phyloP scores from a whole-genome alignment of 2,329 filamentous ascomycete genomes.

The Oidium heveae region DNA sequence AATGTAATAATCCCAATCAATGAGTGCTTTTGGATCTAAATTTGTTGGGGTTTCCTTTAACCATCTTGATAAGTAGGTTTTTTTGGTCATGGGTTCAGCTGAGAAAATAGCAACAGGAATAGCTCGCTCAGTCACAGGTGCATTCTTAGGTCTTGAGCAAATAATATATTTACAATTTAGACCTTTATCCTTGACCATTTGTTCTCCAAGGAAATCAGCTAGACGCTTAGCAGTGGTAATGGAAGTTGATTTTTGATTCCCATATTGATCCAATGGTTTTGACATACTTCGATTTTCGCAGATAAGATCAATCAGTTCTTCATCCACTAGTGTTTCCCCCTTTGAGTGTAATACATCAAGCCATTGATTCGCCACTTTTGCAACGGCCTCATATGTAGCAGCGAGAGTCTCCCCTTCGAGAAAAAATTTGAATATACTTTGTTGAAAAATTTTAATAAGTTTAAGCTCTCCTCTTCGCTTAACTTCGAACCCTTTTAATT shows the following conservation, averaged over 20 bases:
- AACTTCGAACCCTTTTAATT: constrained; percentile 91
- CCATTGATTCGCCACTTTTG: constrained; percentile 89
- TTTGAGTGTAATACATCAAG: constrained; percentile 80
- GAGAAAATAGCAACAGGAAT: constrained; percentile 95
- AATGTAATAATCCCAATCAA: constrained; percentile 95
- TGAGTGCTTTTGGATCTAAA: constrained; percentile 68
- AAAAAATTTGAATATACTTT: constrained; percentile 99
- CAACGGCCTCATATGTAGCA: constrained; percentile 77
- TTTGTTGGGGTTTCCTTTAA: constrained; percentile 75
- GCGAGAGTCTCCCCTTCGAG: constrained; percentile 66
- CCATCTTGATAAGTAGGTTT: constrained; percentile 83
- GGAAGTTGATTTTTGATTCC: constrained; percentile 87
- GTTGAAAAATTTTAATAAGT: constrained; percentile 98
- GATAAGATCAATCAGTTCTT: constrained; percentile 98
- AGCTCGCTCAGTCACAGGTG: constrained; percentile 82
- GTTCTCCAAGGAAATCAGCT: constrained; percentile 86
- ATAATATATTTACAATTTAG: constrained; percentile 99
- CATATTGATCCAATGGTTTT: constrained; percentile 93
- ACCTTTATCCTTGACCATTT: constrained; percentile 98
- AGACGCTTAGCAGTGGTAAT: constrained; percentile 91
- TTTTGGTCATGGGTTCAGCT: constrained; percentile 67
- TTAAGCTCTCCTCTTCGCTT: constrained; percentile 95
- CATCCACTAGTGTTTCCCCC: constrained; percentile 73
- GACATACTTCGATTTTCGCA: constrained; percentile 97
- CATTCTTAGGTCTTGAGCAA: constrained; percentile 59